Percentiles rank a stretch among this genome's conserved stretches.
These are phyloP conservation scores for Tricholoma hemisulphureum DNA, from an alignment of 768 basidiomycete species.

Conservation along the genomic window DNA sequence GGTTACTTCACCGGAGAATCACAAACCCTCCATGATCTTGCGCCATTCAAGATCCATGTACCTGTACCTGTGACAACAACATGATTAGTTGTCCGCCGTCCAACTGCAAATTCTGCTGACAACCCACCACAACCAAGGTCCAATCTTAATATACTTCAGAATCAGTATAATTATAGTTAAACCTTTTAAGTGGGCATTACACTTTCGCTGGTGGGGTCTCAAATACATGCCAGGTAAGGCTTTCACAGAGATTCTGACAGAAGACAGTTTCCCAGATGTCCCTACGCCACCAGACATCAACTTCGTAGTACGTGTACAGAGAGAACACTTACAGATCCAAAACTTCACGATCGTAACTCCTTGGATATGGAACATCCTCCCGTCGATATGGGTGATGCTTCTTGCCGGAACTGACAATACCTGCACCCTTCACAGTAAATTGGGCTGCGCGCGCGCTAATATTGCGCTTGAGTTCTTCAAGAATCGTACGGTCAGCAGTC, in stretches of 20 bases:
- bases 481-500: constrained; percentile 59
- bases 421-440: constrained; percentile 51
- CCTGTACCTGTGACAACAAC: constrained; percentile 52
- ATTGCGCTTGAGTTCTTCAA: constrained; percentile 53
- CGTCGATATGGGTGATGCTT: constrained; percentile 54
- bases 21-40: constrained; percentile 61
- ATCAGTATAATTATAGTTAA: constrained; percentile 12
- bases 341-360: constrained; percentile 60
- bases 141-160: constrained; percentile 37
- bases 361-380: constrained; percentile 64
- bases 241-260: constrained; percentile 51
- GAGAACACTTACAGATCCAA: constrained; percentile 60
- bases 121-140: constrained; percentile 68
- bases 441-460: constrained; percentile 54
- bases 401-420: constrained; percentile 36
- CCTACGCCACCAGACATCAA: constrained; percentile 34
- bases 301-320: not conserved
- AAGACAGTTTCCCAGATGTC: constrained; percentile 69
- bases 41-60: constrained; percentile 68
- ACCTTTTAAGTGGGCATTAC: constrained; percentile 34
- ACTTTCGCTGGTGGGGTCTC: constrained; percentile 58
- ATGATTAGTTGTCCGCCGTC: not conserved
- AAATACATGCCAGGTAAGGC: constrained; percentile 66
- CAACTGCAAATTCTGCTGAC: not conserved
- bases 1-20: not conserved